Evolutionary conservation across 257 asterid genomes (phyloP).

Genomic region (Linaria vulgaris): DNA sequence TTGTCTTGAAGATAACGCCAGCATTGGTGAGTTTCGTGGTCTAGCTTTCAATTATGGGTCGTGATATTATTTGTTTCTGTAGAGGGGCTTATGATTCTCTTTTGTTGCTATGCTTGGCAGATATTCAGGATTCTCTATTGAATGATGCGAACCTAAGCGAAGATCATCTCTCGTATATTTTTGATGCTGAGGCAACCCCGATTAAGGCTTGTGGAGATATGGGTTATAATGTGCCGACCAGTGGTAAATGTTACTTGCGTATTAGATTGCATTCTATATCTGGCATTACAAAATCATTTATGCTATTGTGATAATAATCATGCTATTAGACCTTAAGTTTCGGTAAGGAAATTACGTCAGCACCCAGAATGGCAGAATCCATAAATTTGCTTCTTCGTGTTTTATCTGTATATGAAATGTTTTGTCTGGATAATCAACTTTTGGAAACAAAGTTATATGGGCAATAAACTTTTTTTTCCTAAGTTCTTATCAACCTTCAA

Average conservation of each 20-base stretch:
- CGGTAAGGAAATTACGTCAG: too few relatives aligned
- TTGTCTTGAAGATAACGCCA: conserved; percentile 49
- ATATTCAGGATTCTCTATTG: conserved; percentile 44
- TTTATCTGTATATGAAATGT: too few relatives aligned
- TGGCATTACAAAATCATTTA: not conserved
- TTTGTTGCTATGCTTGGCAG: conserved; percentile 34
- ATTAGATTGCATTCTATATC: not conserved
- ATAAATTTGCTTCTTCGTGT: too few relatives aligned
- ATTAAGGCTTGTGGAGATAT: conserved; percentile 76
- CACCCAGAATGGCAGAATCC: too few relatives aligned
- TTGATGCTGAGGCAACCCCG: conserved; percentile 69
- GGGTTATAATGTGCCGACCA: conserved; percentile 41
- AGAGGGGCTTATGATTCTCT: not conserved
- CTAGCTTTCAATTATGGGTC: conserved; percentile 3
- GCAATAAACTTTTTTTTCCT: too few relatives aligned
- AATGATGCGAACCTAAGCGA: conserved; percentile 43
- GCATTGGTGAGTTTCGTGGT: conserved; percentile 42
- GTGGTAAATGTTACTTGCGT: conserved; percentile 37
- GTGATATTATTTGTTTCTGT: too few relatives aligned
- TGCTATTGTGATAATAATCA: too few relatives aligned
- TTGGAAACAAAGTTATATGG: too few relatives aligned
- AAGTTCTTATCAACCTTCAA: too few relatives aligned
- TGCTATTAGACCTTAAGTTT: too few relatives aligned
- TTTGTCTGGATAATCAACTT: too few relatives aligned
- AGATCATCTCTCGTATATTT: conserved; percentile 39